These are phyloP conservation scores for Colletotrichum paranaense DNA, from an alignment of 2,329 filamentous ascomycete species.

Conservation along the genomic window DNA sequence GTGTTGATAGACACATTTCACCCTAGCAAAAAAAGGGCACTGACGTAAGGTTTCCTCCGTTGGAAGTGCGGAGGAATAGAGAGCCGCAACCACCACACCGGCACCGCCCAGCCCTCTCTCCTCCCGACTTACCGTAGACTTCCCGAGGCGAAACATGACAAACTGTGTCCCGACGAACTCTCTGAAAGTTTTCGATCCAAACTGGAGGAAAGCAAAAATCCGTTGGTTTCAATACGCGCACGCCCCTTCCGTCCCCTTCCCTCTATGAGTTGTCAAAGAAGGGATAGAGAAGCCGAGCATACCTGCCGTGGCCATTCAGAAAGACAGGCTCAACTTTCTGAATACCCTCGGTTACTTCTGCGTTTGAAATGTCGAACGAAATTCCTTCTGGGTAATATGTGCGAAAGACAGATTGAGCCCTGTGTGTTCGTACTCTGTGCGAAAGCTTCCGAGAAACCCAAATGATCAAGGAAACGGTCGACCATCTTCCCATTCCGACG, in stretches of 20 bases:
- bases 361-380: background rate
- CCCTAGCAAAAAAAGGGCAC: background rate
- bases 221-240: background rate
- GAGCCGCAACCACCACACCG: slow-evolving; percentile 10
- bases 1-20: background rate
- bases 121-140: slow-evolving; percentile 22
- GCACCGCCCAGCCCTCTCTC: background rate
- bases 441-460: background rate
- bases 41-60: background rate
- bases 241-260: no score
- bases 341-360: background rate
- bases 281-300: no score
- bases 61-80: background rate
- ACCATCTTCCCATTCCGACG: background rate
- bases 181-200: background rate
- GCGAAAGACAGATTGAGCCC: background rate
- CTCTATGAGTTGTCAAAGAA: no score
- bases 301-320: no score
- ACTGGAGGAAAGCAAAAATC: background rate
- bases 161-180: slow-evolving; percentile 26
- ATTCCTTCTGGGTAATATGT: background rate
- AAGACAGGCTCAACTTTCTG: background rate
- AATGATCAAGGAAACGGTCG: background rate
- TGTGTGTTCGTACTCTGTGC: background rate
- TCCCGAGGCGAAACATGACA: slow-evolving; percentile 31